Evolutionary conservation across 176 grass and related monocot genomes (phyloP), one percentile per base, ranked within the genome.

Genomic region (Thalia dealbata): DNA sequence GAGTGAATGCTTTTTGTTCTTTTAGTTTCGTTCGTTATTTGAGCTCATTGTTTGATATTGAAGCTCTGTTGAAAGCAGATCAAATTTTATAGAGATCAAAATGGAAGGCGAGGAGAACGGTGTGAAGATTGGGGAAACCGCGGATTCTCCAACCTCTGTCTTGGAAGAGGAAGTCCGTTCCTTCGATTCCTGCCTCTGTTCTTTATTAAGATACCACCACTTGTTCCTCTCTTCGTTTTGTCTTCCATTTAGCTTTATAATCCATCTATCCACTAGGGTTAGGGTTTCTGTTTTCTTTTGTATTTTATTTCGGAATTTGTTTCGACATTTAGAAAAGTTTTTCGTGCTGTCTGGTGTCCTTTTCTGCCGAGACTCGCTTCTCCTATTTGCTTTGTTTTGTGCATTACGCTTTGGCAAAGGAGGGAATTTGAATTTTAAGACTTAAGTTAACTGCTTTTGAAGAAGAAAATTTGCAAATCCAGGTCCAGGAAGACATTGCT

Each of bases 141-240:
- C 81, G 8, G 95, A 88, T 86, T 99, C 95, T 51, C 95, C 95
- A 0, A 93, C 73, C n/a, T 99, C 90, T 66, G 95, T 99, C 29
- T 81, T 99, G 50, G 85, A 76, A 79, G 90, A 99, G 11, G 87
- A 99, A 90, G 95, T 99, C 69, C 45, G 78, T 73, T 32, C 54
- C 41, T 18, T 41, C 19, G 15, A 28, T 28, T 10, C 50, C 22
- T 27, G 69, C 18, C 29, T 26, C 46, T 3, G 6, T 43, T 61
- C 55, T 41, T 69, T 79, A 13, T 69, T 1, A 44, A 52, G 35
- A 3, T n/a, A 10, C 65, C 69, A 51, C 38, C 64, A 52, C 35
- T 66, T 41, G 32, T 84, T 62, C 52, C n/a, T 51, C 12, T 59
- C 6, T 21, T 50, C 51, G 6, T 72, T 42, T 25, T 67, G 4